Evolutionary conservation across 2,329 filamentous ascomycete genomes (phyloP), one percentile per base, ranked within the genome.

Genomic region (Aureobasidium melanogenum): DNA sequence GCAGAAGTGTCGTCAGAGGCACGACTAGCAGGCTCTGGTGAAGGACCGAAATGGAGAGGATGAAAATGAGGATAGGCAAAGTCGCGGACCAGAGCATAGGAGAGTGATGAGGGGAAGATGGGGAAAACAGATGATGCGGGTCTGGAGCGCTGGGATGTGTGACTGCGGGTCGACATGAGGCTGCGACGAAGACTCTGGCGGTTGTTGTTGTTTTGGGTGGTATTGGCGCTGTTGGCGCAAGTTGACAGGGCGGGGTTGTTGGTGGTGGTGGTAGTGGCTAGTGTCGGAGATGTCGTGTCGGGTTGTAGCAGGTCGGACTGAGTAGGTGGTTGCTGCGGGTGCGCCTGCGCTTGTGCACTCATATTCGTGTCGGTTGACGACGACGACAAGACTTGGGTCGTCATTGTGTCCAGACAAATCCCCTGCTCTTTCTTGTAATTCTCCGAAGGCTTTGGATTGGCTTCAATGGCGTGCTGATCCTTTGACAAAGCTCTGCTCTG

Each of bases 31-130:
- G 52, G 38, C 67, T 91, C 88, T 39, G 88, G 87, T 17, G 90
- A 87, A n/a, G 93, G 89, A 1, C 94, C 94, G 79, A 96, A 96
- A 78, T 97, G 94, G 74, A 97, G 81, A 46, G 90, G 91, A 73
- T 97, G 89, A 60, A 82, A 81, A 28, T 83, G 72, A 34, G 90
- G 85, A 72, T 97, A 99, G 67, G 94, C 94, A 76, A 97, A 99
- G 79, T 99, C 94, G 70, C 94, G 88, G 66, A 99, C 92, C 47
- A 90, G 80, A n/a, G 91, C 86, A 73, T 97, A 97, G 7, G 89
- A 76, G 19, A 97, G 83, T 71, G 86, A 96, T 62, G 91, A 94
- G 68, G 91, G 88, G 74, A 91, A 94, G 69, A 88, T 79, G 17
- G 91, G 88, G 70, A 94, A 93, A 64, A 89, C 82, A 70, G 54